These are phyloP conservation scores for Dryas alaskensis DNA, from an alignment of 306 rosid species.

Conservation along the genomic window DNA sequence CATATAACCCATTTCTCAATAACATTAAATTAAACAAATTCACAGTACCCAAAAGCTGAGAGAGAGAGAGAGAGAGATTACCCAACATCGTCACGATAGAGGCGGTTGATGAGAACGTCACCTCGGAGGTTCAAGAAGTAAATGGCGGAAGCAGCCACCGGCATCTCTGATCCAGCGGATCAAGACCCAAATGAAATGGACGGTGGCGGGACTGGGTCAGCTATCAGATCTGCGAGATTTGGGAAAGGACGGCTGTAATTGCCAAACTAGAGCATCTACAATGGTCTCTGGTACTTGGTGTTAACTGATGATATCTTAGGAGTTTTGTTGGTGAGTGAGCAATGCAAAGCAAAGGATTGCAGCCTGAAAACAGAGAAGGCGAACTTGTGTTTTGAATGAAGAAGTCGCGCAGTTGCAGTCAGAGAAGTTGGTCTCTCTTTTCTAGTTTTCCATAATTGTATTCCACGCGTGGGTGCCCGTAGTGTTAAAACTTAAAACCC, in stretches of 20 bases:
- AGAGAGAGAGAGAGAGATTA: constrained; percentile 24
- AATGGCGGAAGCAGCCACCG: constrained; percentile 91
- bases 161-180: constrained; percentile 72
- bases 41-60: background rate
- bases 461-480: background rate
- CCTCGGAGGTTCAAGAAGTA: constrained; percentile 93
- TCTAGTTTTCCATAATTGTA: background rate
- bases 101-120: constrained; percentile 95
- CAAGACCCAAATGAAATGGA: constrained; percentile 32
- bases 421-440: background rate
- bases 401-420: background rate
- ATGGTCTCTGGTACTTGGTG: background rate
- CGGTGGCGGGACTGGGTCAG: constrained; percentile 9
- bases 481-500: background rate
- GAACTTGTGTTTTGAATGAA: background rate
- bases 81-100: constrained; percentile 98
- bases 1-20: background rate
- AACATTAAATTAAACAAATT: background rate
- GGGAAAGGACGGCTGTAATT: constrained; percentile 1
- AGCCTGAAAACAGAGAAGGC: background rate
- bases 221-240: constrained; percentile 33
- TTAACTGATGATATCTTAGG: background rate
- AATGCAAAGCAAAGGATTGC: background rate
- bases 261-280: background rate
- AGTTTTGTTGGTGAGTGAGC: background rate